A percentile compares a stretch with the other conserved stretches of the same genome.
Evolutionary conservation across 306 rosid species (phyloP).

Genomic region (Vicia faba): DNA sequence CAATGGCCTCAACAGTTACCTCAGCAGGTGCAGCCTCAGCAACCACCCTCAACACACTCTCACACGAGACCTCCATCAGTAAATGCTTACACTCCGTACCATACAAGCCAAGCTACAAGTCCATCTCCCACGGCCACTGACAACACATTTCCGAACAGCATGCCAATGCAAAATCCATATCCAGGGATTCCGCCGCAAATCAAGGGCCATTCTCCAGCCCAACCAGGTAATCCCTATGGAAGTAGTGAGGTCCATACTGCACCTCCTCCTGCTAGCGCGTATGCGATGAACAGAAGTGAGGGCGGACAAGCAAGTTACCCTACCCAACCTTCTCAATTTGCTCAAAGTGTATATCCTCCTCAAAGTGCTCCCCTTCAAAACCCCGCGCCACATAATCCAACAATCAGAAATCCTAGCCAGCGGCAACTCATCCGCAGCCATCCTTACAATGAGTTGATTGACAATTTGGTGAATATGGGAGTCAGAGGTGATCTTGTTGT

Average conservation of each 20-base stretch:
- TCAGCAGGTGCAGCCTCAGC: conserved; percentile 60
- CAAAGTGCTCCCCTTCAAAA: conserved; percentile 60
- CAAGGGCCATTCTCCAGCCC: conserved; percentile 55
- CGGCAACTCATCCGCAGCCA: conserved; percentile 58
- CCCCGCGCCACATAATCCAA: conserved; percentile 46
- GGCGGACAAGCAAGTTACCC: conserved; percentile 62
- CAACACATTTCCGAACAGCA: conserved; percentile 57
- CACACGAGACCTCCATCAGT: conserved; percentile 59
- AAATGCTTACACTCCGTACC: conserved; percentile 55
- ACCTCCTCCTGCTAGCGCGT: conserved; percentile 63
- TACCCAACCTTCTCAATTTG: conserved; percentile 57
- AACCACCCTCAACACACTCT: conserved; percentile 60
- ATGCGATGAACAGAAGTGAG: conserved; percentile 68
- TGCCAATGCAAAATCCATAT: conserved; percentile 76
- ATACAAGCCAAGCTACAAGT: conserved; percentile 65
- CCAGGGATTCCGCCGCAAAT: conserved; percentile 66
- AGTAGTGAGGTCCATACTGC: conserved; percentile 49
- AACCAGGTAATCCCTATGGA: conserved; percentile 57
- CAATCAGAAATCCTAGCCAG: conserved; percentile 53
- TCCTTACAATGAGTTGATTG: conserved; percentile 70
- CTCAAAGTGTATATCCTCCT: conserved; percentile 71
- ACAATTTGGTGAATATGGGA: conserved; percentile 76
- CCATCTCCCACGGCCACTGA: conserved; percentile 46
- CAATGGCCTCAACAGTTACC: conserved; percentile 35
- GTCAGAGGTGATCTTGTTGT: conserved; percentile 71